Base-by-base conservation (phyloP, 805 yeast species). In the Wickerhamiella brachini region DNA sequence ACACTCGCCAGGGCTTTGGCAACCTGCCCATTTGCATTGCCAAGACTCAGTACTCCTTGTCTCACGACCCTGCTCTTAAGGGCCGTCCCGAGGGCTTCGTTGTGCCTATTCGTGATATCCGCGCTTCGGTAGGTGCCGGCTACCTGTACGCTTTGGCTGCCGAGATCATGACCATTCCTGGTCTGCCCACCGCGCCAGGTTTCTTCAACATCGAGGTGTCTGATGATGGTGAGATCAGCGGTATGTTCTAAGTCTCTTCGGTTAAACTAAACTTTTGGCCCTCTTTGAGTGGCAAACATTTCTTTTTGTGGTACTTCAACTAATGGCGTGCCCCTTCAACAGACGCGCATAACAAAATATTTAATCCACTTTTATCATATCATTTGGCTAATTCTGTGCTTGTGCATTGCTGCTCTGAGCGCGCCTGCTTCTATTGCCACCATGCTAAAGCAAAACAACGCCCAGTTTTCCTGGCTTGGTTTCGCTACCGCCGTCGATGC, bases 141-240 rank as follows among this genome's bases (percentile, higher is more conserved):
- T 90, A 90, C 70, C 75, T 90, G 65, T 93, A 90, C 64, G 97
- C 97, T 1, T 75, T 90, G 60, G 97, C 97, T 17, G 97, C 95
- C 51, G 95, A 90, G 69, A 90, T 90, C 62, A 88, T 84, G 82
- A 90, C 98, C 24, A 89, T 90, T 60, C 98, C 98, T 24, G 98
- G 98, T 54, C 73, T 90, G 64, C 94, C 97, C 51, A 90, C 97
- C 9, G 89, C 85, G 66, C 84, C 94, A 59, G 97, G 97, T 23
- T 90, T 85, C 73, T 86, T 90, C 95, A 85, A 89, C 64, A 96
- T 90, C 53, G 98, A 90, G 68, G 93, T 90, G 50, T 80, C 84
- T 66, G 77, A 73, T 17, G 84, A 86, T 31, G 98, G 97, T 52
- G 88, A 88, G 64, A 89, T 90, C 59, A 95, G 87, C 61, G 97